These are phyloP conservation scores for Cyclotella cryptica DNA, from an alignment of 108 stramenopile species.

Conservation along the genomic window DNA sequence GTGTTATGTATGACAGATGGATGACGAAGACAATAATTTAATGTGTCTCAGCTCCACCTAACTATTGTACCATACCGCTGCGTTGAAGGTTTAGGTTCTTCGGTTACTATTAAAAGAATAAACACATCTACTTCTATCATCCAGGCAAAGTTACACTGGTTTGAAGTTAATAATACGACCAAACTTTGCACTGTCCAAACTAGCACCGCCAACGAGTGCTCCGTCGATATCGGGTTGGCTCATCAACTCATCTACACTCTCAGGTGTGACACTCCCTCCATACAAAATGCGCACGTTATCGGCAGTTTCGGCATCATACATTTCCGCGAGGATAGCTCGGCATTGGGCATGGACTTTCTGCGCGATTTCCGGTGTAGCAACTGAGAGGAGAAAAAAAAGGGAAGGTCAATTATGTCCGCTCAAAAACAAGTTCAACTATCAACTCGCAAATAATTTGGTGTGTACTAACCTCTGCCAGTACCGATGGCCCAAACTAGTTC, in stretches of 20 bases:
- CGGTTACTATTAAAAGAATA: no score
- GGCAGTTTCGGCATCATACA: conserved; percentile 85
- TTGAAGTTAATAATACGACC: conserved; percentile 93
- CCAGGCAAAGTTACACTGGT: conserved; percentile 15
- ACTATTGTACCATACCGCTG: no score
- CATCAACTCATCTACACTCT: conserved; percentile 94
- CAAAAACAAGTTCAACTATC: neutral
- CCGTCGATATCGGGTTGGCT: conserved; percentile 96
- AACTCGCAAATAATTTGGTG: neutral
- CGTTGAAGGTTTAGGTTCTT: no score
- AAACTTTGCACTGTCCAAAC: conserved; percentile 87
- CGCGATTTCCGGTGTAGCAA: conserved; percentile 82
- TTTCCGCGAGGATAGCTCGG: conserved; percentile 75
- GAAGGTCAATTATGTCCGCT: no score
- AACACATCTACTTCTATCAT: no score
- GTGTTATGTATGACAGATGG: no score
- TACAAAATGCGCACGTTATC: conserved; percentile 87
- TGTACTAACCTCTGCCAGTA: conserved; percentile 59
- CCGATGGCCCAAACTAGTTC: conserved; percentile 88
- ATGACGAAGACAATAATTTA: no score
- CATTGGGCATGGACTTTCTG: conserved; percentile 86
- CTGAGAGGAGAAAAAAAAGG: conserved; percentile 9
- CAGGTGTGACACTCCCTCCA: conserved; percentile 94
- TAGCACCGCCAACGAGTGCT: conserved; percentile 96
- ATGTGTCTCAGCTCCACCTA: no score